Conservation (phyloP, 1,284 basidiomycete genomes). For the Moesziomyces parantarcticus region DNA sequence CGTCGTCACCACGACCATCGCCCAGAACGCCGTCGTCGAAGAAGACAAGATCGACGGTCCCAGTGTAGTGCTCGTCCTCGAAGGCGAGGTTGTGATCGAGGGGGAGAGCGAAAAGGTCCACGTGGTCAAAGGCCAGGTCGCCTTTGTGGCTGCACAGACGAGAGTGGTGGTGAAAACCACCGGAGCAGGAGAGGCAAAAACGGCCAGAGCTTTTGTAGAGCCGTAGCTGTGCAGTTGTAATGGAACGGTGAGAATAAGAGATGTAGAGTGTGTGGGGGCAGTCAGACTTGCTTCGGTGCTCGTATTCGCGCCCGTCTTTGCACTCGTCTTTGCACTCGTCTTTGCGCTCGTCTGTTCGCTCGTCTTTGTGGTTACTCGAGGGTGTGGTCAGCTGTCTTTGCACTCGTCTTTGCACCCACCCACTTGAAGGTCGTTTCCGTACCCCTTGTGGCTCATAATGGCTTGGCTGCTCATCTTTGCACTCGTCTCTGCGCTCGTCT, state of each 20-base stretch:
- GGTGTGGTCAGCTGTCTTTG: too few species aligned
- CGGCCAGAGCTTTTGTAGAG: conserved; percentile 46
- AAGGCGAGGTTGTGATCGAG: conserved; percentile 74
- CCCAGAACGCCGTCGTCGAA: conserved; percentile 71
- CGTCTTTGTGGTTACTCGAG: too few species aligned
- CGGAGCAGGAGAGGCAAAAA: background rate
- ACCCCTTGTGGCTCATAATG: too few species aligned
- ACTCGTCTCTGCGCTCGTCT: background rate
- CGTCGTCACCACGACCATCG: conserved; percentile 77
- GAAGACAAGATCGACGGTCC: conserved; percentile 81
- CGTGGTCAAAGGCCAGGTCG: conserved; percentile 76
- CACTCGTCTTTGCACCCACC: too few species aligned
- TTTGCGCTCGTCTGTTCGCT: background rate
- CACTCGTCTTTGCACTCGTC: too few species aligned
- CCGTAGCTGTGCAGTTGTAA: background rate
- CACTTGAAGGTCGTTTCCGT: too few species aligned
- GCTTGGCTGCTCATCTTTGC: background rate
- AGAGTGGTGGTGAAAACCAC: conserved; percentile 68
- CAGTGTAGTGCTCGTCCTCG: conserved; percentile 81
- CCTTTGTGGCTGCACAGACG: conserved; percentile 83
- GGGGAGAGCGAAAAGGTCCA: conserved; percentile 4
- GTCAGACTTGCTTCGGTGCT: too few species aligned
- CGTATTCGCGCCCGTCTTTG: too few species aligned
- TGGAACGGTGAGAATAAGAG: too few species aligned
- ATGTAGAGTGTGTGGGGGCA: too few species aligned